Conservation (phyloP, 768 basidiomycete genomes). For the Tulasnella sp. region DNA sequence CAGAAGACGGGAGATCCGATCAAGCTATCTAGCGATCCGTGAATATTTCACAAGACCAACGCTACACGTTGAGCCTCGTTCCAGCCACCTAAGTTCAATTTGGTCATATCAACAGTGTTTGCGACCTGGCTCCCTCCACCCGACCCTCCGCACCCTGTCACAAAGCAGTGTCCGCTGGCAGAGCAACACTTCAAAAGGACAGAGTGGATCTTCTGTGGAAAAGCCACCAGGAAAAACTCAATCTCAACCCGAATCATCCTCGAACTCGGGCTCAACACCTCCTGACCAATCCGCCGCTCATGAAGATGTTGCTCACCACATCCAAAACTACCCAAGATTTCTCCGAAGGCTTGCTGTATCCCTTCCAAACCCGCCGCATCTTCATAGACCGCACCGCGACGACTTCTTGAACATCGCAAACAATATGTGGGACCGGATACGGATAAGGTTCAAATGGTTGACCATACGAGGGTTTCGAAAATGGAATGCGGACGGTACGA, state of each 20-base stretch:
- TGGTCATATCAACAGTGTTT: background rate
- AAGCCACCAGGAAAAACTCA: background rate
- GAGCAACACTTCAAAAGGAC: background rate
- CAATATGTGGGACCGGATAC: conserved; percentile 82
- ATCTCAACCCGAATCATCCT: background rate
- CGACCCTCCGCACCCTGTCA: background rate
- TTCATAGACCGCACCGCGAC: conserved; percentile 65
- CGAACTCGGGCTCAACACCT: background rate
- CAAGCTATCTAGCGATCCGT: background rate
- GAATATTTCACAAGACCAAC: background rate
- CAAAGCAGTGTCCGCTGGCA: background rate
- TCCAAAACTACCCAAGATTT: conserved; percentile 56
- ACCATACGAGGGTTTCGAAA: conserved; percentile 89
- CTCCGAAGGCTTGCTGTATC: conserved; percentile 71
- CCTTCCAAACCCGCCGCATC: conserved; percentile 49
- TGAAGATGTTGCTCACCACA: conserved; percentile 18
- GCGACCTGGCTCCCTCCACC: background rate
- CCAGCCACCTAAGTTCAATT: background rate
- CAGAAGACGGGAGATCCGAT: background rate
- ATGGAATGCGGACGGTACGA: conserved; percentile 76
- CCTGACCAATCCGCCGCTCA: background rate
- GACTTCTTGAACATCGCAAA: conserved; percentile 81
- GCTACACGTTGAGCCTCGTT: background rate
- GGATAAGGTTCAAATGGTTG: conserved; percentile 96
- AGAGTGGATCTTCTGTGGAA: background rate